These are phyloP conservation scores for Microdochium bolleyi DNA, from an alignment of 2,329 filamentous ascomycete species.

Conservation along the genomic window DNA sequence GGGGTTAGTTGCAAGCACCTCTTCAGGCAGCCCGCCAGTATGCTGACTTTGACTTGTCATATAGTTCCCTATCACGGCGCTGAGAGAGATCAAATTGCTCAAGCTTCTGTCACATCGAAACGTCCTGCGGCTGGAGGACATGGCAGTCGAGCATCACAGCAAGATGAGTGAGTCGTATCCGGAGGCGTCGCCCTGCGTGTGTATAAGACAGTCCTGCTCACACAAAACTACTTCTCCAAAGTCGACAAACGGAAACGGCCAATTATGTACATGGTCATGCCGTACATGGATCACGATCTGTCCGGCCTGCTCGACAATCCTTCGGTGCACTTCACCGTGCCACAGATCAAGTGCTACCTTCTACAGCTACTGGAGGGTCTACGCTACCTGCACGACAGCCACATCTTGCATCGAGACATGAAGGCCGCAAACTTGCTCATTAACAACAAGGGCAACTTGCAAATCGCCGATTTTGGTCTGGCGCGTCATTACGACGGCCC, in stretches of 20 bases:
- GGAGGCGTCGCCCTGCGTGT: background rate
- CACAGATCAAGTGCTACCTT: constrained; percentile 98
- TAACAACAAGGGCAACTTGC: constrained; percentile 84
- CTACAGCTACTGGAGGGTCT: constrained; percentile 85
- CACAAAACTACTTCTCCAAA: constrained; percentile 19
- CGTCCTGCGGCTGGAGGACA: constrained; percentile 81
- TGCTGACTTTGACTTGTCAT: constrained; percentile 7
- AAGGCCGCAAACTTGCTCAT: constrained; percentile 97
- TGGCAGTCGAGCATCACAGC: constrained; percentile 74
- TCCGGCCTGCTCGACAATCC: constrained; percentile 95
- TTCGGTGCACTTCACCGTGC: constrained; percentile 74
- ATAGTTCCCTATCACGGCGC: constrained; percentile 91
- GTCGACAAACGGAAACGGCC: constrained; percentile 72
- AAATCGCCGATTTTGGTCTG: constrained; percentile 95
- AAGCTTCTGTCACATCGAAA: constrained; percentile 93
- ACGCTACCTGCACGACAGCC: constrained; percentile 79
- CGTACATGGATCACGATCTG: constrained; percentile 99
- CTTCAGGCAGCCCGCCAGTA: background rate
- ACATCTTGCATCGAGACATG: constrained; percentile 95
- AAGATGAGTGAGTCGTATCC: constrained; percentile 17
- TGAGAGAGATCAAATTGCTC: constrained; percentile 94
- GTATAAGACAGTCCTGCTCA: background rate
- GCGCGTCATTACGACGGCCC: constrained; percentile 87
- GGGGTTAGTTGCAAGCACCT: constrained; percentile 47
- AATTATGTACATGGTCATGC: constrained; percentile 97